Percentiles rank a stretch among this genome's conserved stretches.
Conservation (phyloP, 306 rosid genomes). For the Gleditsia sinensis region DNA sequence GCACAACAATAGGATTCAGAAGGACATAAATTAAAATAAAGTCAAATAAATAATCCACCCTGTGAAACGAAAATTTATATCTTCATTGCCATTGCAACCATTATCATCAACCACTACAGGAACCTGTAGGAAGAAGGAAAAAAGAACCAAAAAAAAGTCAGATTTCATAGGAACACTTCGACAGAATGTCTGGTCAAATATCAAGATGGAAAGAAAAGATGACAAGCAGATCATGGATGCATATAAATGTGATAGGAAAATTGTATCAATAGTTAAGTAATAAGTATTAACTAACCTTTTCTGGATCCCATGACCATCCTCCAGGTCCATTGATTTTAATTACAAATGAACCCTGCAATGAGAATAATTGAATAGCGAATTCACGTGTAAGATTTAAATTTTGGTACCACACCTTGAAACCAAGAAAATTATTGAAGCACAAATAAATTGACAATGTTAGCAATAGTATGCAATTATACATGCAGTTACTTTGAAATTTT, state of each 20-base stretch:
- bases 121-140: constrained; percentile 49
- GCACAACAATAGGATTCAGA: constrained; percentile 22
- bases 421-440: neutral
- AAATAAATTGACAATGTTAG: neutral
- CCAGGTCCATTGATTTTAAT: constrained; percentile 86
- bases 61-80: constrained; percentile 88
- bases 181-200: constrained; percentile 13
- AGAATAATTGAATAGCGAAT: constrained; percentile 37
- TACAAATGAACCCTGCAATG: constrained; percentile 82
- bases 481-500: neutral
- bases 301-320: constrained; percentile 97
- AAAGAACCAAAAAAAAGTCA: neutral
- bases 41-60: constrained; percentile 58
- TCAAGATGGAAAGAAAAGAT: neutral
- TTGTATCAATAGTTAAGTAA: constrained; percentile 19
- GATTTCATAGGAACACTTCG: constrained; percentile 23
- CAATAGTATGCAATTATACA: neutral
- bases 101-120: constrained; percentile 76
- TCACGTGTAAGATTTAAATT: neutral
- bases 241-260: constrained; percentile 16
- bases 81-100: constrained; percentile 94
- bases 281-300: constrained; percentile 59
- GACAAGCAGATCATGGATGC: neutral
- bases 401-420: neutral
- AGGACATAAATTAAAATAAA: constrained; percentile 18